Evolutionary conservation across 192 early-diverging fungal species (phyloP).

Genomic region (Backusella psychrophila): DNA sequence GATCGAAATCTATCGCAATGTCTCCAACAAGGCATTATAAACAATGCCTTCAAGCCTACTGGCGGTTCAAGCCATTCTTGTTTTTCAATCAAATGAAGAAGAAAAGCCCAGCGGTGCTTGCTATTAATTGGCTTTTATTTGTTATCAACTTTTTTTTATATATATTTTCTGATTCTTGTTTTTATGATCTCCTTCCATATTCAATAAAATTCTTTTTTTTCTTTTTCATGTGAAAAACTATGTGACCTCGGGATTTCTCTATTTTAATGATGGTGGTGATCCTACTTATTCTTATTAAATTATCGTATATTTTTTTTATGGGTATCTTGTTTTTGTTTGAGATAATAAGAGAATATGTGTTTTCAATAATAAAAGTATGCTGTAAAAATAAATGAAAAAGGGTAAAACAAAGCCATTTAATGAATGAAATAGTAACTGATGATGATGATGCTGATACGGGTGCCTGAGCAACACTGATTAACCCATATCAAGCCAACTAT

Average conservation of each 20-base stretch:
- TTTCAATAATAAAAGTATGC: too few species aligned
- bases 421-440: neutral
- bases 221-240: neutral
- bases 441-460: neutral
- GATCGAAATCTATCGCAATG: conserved; percentile 92
- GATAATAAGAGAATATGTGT: neutral
- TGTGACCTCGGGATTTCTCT: neutral
- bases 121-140: conserved; percentile 39
- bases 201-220: neutral
- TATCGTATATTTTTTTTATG: neutral
- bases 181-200: neutral
- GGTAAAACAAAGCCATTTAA: neutral
- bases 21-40: conserved; percentile 95
- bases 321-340: neutral
- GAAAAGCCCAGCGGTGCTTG: conserved; percentile 62
- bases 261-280: neutral
- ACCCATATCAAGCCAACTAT: neutral
- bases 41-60: conserved; percentile 66
- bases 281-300: neutral
- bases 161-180: neutral
- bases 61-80: conserved; percentile 67
- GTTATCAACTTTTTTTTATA: neutral
- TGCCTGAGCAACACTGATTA: neutral
- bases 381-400: neutral
- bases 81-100: conserved; percentile 59